Evolutionary conservation across 495 filamentous ascomycete species (phyloP).

Genomic region (Parachaetomium inaequale): DNA sequence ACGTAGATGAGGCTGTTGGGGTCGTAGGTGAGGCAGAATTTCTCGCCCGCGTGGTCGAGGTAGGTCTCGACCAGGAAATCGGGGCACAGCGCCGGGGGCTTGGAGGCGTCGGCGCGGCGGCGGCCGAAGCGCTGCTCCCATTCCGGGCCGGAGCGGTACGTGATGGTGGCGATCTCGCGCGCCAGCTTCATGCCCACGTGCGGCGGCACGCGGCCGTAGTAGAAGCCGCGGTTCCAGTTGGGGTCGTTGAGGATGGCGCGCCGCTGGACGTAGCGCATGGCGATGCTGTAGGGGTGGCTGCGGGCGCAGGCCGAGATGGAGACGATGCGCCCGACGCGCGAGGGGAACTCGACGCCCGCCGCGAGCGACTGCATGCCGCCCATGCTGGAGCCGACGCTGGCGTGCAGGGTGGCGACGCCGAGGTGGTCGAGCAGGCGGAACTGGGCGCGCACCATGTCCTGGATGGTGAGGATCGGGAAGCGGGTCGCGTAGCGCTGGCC

Average conservation of each 20-base stretch:
- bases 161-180: slow-evolving; percentile 95
- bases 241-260: slow-evolving; percentile 99
- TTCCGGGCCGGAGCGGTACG: slow-evolving; percentile 93
- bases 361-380: slow-evolving; percentile 97
- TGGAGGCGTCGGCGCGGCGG: slow-evolving; percentile 76
- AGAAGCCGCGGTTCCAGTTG: slow-evolving; percentile 95
- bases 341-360: slow-evolving; percentile 81
- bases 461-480: slow-evolving; percentile 93
- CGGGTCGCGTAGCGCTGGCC: slow-evolving; percentile 87
- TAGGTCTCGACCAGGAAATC: slow-evolving; percentile 99
- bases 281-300: slow-evolving; percentile 96
- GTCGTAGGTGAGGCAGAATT: slow-evolving; percentile 98
- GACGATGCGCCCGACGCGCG: slow-evolving; percentile 74
- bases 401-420: slow-evolving; percentile 76
- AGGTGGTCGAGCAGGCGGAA: slow-evolving; percentile 82
- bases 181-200: slow-evolving; percentile 98
- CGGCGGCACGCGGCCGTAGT: slow-evolving; percentile 84
- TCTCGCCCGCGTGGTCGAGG: slow-evolving; percentile 96
- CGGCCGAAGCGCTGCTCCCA: slow-evolving; percentile 96
- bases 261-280: slow-evolving; percentile 97
- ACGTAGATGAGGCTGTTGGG: slow-evolving; percentile 95
- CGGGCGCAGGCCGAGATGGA: slow-evolving; percentile 92
- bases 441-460: slow-evolving; percentile 96
- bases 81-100: slow-evolving; percentile 86
- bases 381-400: slow-evolving; percentile 95